Evolutionary conservation across 2,329 filamentous ascomycete genomes (phyloP), one percentile per base, ranked within the genome.

Genomic region (Pseudogymnoascus sp.): DNA sequence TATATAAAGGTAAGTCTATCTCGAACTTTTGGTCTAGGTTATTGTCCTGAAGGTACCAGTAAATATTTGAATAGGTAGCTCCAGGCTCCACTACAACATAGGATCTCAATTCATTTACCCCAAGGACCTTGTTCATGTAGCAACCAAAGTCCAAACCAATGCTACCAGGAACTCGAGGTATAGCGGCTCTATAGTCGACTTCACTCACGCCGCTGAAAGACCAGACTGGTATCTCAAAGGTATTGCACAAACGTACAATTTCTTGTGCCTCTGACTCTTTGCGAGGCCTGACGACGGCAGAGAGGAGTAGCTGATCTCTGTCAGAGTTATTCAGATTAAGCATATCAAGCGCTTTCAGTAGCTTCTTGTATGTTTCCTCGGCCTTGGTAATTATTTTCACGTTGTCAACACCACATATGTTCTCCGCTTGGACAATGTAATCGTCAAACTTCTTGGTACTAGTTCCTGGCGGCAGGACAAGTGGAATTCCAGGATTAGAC

Each of bases 21-120:
- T 76, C 77, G 67, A 81, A 64, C 59, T 73, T 69, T 21, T 75
- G 64, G 10, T 72, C 68, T 4, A 80, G 67, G 21, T 74, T 74
- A 59, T 74, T 70, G 67, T 74, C 70, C 64, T 75, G 71, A n/a
- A 82, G 69, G 60, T 80, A 75, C n/a, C 82, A 75, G 64, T 84
- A 76, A 6, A 84, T 71, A 29, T 76, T 76, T 61, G 78, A 77
- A 66, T 78, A 84, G 0, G 81, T 80, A 0, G 84, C 82, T 0
- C 82, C 82, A 0, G 82, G 82, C 67, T 84, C 81, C 4, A 85
- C 75, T 0, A 84, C 70, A 42, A 75, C 79, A 61, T 75, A 81
- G 17, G 78, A 79, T 42, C 76, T 77, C 13, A 80, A 77, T 0
- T 74, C 75, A 66, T 81, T 78, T 12, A 84, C 76, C 38, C 81